A percentile compares a stretch with the other conserved stretches of the same genome.
These are phyloP conservation scores for Physcia stellaris DNA, from an alignment of 495 filamentous ascomycete genomes.

Conservation along the genomic window DNA sequence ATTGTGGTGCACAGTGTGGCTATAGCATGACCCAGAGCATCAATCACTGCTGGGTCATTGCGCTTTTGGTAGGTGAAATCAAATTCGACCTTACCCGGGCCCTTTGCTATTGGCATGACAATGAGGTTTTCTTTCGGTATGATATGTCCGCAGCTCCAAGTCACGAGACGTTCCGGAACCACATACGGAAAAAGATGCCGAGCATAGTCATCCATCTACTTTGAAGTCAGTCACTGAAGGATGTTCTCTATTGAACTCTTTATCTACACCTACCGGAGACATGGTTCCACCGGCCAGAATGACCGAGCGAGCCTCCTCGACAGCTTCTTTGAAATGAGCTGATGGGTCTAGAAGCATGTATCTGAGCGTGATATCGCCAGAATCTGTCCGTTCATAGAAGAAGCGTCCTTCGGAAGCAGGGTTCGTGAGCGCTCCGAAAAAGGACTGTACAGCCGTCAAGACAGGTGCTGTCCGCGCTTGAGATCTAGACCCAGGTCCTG, in stretches of 20 bases:
- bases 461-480: constrained; percentile 44
- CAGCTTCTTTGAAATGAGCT: constrained; percentile 78
- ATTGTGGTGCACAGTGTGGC: constrained; percentile 57
- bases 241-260: neutral
- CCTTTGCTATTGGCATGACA: constrained; percentile 48
- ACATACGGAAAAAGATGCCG: constrained; percentile 75
- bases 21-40: constrained; percentile 59
- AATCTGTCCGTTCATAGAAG: constrained; percentile 52
- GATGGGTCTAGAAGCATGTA: constrained; percentile 94
- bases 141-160: constrained; percentile 88
- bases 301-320: constrained; percentile 73
- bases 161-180: constrained; percentile 46
- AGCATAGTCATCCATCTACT: constrained; percentile 69
- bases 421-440: constrained; percentile 74
- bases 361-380: constrained; percentile 47
- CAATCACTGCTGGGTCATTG: constrained; percentile 44
- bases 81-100: constrained; percentile 46
- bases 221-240: constrained; percentile 6
- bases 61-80: constrained; percentile 81
- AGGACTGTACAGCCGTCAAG: constrained; percentile 71
- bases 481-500: constrained; percentile 15
- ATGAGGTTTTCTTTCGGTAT: constrained; percentile 72
- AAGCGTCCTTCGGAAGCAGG: constrained; percentile 76
- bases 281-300: constrained; percentile 93
- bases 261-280: constrained; percentile 62